These are phyloP conservation scores for Arthrobotrys pseudoclavata DNA, from an alignment of 2,329 filamentous ascomycete genomes.

Conservation along the genomic window DNA sequence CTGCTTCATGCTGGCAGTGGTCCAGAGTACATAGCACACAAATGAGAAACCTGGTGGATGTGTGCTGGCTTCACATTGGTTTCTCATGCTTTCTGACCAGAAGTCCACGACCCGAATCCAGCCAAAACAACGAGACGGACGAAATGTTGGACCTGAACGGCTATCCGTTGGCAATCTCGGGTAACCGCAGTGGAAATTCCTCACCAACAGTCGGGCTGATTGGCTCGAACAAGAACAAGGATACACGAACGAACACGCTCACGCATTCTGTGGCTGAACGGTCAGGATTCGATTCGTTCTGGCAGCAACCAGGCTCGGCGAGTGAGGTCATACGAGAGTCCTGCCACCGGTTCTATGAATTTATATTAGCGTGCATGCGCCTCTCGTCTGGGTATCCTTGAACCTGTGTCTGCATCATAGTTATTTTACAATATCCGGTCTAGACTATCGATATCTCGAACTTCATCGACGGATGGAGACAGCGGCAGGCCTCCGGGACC, in stretches of 20 bases:
- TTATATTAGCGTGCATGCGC: not conserved
- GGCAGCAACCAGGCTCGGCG: not conserved
- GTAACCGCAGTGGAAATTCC: constrained; percentile 42
- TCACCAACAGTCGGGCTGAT: constrained; percentile 11
- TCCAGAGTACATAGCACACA: not conserved
- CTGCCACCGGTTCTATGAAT: constrained; percentile 4
- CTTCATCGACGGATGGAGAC: constrained; percentile 6
- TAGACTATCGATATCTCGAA: not conserved
- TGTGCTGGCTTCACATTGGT: not conserved
- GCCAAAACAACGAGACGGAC: constrained; percentile 17
- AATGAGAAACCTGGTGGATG: not conserved
- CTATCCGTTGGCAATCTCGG: constrained; percentile 30
- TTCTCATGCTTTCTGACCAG: not conserved
- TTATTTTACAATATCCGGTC: not conserved
- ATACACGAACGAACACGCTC: constrained; percentile 31
- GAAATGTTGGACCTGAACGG: not conserved
- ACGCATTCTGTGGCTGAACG: constrained; percentile 21
- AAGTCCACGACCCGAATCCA: constrained; percentile 23
- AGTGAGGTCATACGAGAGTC: constrained; percentile 18
- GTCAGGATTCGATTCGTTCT: not conserved
- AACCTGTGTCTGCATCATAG: no score
- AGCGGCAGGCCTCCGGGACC: constrained; percentile 32
- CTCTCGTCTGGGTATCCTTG: not conserved
- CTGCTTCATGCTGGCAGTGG: not conserved
- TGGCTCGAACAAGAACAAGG: constrained; percentile 20